These are phyloP conservation scores for Apiotrichum akiyoshidainum DNA, from an alignment of 1,284 basidiomycete species.

Conservation along the genomic window DNA sequence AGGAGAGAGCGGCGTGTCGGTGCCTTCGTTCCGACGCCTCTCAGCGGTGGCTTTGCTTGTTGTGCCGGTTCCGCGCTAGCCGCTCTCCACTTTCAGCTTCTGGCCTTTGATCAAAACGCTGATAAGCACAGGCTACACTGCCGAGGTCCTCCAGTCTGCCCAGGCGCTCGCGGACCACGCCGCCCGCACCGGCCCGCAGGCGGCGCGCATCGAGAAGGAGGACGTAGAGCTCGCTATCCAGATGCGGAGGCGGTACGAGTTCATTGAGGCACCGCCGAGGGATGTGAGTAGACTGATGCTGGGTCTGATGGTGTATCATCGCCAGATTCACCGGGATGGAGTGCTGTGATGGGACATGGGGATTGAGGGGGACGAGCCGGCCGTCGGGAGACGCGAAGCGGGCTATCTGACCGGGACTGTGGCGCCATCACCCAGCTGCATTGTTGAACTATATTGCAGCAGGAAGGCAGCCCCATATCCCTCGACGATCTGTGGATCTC, in stretches of 20 bases:
- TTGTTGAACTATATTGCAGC: too few species aligned
- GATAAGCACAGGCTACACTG: constrained; percentile 65
- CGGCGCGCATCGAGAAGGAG: constrained; percentile 79
- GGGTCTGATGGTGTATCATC: background rate
- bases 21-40: too few species aligned
- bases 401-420: too few species aligned
- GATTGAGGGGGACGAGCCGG: too few species aligned
- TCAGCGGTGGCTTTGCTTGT: too few species aligned
- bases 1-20: too few species aligned
- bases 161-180: constrained; percentile 93
- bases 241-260: constrained; percentile 88
- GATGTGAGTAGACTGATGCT: constrained; percentile 63
- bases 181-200: constrained; percentile 54
- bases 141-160: constrained; percentile 85
- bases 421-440: too few species aligned
- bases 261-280: constrained; percentile 87
- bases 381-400: too few species aligned
- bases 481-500: too few species aligned
- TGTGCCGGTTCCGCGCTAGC: too few species aligned
- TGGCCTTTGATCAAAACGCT: background rate
- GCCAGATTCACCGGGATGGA: too few species aligned
- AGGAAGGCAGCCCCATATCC: too few species aligned
- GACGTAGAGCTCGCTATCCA: constrained; percentile 90
- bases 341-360: background rate
- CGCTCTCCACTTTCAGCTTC: background rate